phyloP scores from a whole-genome alignment of 2,329 filamentous ascomycete genomes.

The Aspergillus latus region DNA sequence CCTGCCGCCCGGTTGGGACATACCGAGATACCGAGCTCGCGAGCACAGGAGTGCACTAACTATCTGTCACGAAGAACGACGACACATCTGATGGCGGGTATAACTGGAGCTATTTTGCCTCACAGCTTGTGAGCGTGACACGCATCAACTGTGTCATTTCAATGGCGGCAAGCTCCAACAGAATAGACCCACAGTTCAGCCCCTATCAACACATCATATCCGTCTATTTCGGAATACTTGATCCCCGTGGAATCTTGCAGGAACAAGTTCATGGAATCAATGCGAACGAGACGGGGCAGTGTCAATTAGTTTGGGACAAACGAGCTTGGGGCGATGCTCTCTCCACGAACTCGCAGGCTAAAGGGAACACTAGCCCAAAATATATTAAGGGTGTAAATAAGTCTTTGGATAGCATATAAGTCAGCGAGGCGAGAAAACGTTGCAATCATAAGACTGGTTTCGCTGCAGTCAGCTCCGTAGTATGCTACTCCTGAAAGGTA shows the following conservation, averaged over 20 bases:
- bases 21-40: too few relatives aligned
- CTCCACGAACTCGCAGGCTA: slow-evolving; percentile 62
- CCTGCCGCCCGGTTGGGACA: too few relatives aligned
- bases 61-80: slow-evolving; percentile 37
- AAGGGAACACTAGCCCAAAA: slow-evolving; percentile 60
- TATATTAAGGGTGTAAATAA: slow-evolving; percentile 69
- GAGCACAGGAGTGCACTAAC: neutral
- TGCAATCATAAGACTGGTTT: slow-evolving; percentile 68
- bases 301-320: slow-evolving; percentile 81
- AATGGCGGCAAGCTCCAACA: slow-evolving; percentile 69
- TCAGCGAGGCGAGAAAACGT: slow-evolving; percentile 66
- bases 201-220: slow-evolving; percentile 55
- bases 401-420: slow-evolving; percentile 63
- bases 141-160: slow-evolving; percentile 67
- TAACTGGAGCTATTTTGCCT: slow-evolving; percentile 68
- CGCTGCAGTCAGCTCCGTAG: slow-evolving; percentile 65
- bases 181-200: slow-evolving; percentile 60
- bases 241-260: slow-evolving; percentile 40
- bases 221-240: slow-evolving; percentile 63
- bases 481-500: slow-evolving; percentile 56
- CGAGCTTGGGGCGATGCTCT: slow-evolving; percentile 69
- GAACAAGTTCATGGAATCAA: slow-evolving; percentile 43
- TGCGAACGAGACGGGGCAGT: slow-evolving; percentile 63
- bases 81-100: slow-evolving; percentile 64
- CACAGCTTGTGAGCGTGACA: slow-evolving; percentile 53